A percentile compares a stretch with the other conserved stretches of the same genome.
phyloP scores from a whole-genome alignment of 2,329 filamentous ascomycete genomes.

The Hymenoscyphus fructigenus region DNA sequence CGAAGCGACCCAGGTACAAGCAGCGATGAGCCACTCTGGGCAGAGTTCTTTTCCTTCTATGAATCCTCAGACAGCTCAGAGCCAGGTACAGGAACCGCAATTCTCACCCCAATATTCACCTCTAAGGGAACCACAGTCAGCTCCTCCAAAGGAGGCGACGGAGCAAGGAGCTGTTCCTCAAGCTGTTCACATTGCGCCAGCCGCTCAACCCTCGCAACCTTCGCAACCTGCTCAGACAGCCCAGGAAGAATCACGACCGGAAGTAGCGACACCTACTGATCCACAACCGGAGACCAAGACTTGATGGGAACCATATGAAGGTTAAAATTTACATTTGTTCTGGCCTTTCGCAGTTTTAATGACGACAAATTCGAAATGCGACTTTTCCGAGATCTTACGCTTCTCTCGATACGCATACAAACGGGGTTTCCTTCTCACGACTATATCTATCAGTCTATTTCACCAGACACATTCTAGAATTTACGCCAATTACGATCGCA shows the following conservation, averaged over 20 bases:
- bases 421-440: slow-evolving; percentile 19
- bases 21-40: slow-evolving; percentile 21
- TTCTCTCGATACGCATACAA: slow-evolving; percentile 10
- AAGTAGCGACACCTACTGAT: neutral
- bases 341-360: slow-evolving; percentile 5
- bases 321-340: neutral
- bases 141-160: slow-evolving; percentile 4
- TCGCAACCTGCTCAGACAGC: neutral
- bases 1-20: slow-evolving; percentile 8
- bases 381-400: slow-evolving; percentile 4
- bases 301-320: neutral
- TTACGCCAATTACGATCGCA: slow-evolving; percentile 24
- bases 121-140: slow-evolving; percentile 2
- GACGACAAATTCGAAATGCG: slow-evolving; percentile 9
- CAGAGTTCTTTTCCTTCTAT: slow-evolving; percentile 23
- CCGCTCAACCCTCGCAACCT: neutral
- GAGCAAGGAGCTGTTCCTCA: neutral
- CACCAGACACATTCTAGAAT: slow-evolving; percentile 23
- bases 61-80: slow-evolving; percentile 10
- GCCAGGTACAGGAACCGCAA: slow-evolving; percentile 8
- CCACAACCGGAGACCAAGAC: slow-evolving; percentile 4
- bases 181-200: neutral
- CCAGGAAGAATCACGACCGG: slow-evolving; percentile 7
- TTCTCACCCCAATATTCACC: neutral
- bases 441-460: slow-evolving; percentile 17